Conservation (phyloP, 441 rosid genomes). For the Gossypium schwendimanii region DNA sequence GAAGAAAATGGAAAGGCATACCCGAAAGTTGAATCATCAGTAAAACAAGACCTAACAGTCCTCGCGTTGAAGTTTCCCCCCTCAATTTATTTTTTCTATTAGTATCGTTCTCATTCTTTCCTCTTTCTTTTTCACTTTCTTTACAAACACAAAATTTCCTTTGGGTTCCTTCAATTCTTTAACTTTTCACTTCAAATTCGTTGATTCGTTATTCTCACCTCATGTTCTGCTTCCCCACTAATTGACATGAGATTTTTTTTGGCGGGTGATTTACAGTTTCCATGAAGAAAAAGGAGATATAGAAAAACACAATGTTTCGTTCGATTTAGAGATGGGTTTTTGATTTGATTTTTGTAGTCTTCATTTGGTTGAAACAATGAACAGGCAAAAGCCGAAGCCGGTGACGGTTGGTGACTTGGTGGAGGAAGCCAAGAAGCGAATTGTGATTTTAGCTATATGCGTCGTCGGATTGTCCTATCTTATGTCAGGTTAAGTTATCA, state of each 20-base stretch:
- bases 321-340: conserved; percentile 12
- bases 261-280: conserved; percentile 6
- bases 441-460: conserved; percentile 74
- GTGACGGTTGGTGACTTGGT: conserved; percentile 65
- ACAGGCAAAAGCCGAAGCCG: conserved; percentile 62
- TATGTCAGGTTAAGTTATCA: conserved; percentile 66
- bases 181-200: conserved; percentile 6
- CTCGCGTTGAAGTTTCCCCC: conserved; percentile 26
- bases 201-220: conserved; percentile 6
- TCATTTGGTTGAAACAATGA: conserved; percentile 31
- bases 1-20: no score
- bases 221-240: neutral
- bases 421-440: conserved; percentile 94
- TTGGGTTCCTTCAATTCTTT: neutral
- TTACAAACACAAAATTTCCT: neutral
- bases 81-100: no score
- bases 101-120: neutral
- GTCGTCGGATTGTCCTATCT: conserved; percentile 89
- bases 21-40: neutral
- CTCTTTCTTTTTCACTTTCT: neutral
- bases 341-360: neutral
- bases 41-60: conserved; percentile 45
- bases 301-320: neutral
- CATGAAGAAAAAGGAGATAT: conserved; percentile 6
- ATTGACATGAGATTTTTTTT: neutral